A percentile compares a stretch with the other conserved stretches of the same genome.
These are phyloP conservation scores for Sporisorium exsertum DNA, from an alignment of 1,284 basidiomycete species.

Conservation along the genomic window DNA sequence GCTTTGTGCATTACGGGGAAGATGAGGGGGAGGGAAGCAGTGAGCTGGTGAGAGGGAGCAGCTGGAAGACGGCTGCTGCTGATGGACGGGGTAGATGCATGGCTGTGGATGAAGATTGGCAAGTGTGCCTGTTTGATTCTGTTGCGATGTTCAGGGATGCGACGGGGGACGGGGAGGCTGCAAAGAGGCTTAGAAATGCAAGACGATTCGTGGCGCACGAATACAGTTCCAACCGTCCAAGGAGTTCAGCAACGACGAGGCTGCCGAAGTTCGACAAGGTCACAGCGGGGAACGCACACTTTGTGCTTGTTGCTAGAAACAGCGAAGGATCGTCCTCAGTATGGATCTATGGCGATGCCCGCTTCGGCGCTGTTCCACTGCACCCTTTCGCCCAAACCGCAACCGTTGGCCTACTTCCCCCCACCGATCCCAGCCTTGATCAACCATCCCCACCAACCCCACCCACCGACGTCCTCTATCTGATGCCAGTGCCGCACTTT, in stretches of 20 bases:
- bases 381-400: slow-evolving; percentile 1
- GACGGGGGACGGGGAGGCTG: background rate
- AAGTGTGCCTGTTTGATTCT: slow-evolving; percentile 20
- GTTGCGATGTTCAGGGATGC: slow-evolving; percentile 2
- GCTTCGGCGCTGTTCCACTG: slow-evolving; percentile 32
- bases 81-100: slow-evolving; percentile 30
- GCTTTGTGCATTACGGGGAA: slow-evolving; percentile 8
- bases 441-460: background rate
- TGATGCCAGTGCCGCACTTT: slow-evolving; percentile 28
- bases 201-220: background rate
- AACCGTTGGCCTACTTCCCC: background rate
- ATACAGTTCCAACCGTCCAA: background rate
- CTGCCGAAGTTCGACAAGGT: slow-evolving; percentile 22
- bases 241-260: background rate
- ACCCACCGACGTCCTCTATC: slow-evolving; percentile 5
- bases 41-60: background rate
- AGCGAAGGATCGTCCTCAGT: background rate
- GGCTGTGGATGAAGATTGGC: slow-evolving; percentile 10
- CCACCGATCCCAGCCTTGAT: background rate
- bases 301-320: slow-evolving; percentile 14
- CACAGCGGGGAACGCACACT: slow-evolving; percentile 37
- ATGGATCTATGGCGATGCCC: slow-evolving; percentile 35
- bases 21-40: background rate
- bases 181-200: background rate
- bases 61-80: slow-evolving; percentile 19